Evolutionary conservation across 345 rosid species (phyloP).

Genomic region (Sonneratia alba): DNA sequence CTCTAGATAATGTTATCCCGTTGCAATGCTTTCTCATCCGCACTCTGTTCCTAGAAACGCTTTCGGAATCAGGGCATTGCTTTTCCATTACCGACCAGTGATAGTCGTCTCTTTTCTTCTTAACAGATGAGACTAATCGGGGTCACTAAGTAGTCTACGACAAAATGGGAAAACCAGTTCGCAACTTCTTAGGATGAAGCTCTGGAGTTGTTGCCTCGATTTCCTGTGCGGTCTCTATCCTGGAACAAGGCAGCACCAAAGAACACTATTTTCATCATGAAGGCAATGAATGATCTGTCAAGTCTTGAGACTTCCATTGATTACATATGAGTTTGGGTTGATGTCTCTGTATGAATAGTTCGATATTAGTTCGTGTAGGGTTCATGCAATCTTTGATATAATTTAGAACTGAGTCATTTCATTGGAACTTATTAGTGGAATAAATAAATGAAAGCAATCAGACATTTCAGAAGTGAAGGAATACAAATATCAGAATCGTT

Average conservation of each 20-base stretch:
- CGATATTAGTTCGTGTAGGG: not conserved
- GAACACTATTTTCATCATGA: not conserved
- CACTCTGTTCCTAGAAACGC: not conserved
- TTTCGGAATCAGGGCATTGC: not conserved
- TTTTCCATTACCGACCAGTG: not conserved
- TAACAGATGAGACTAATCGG: constrained; percentile 4
- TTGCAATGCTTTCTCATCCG: too few species aligned
- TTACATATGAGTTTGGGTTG: not conserved
- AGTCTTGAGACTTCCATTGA: not conserved
- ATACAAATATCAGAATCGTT: not conserved
- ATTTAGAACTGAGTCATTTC: not conserved
- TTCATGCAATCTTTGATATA: not conserved
- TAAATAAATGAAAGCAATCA: not conserved
- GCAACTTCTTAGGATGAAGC: not conserved
- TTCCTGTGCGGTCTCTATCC: not conserved
- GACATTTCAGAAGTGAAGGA: not conserved
- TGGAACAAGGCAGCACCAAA: not conserved
- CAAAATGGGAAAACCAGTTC: not conserved
- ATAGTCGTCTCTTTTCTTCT: not conserved
- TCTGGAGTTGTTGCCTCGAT: not conserved
- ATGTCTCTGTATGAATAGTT: not conserved
- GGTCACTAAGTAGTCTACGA: not conserved
- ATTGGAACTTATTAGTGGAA: not conserved
- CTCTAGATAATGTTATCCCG: too few species aligned
- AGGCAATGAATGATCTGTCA: not conserved